Base-by-base conservation (phyloP, 305 asterid species). In the Rubia tinctorum region DNA sequence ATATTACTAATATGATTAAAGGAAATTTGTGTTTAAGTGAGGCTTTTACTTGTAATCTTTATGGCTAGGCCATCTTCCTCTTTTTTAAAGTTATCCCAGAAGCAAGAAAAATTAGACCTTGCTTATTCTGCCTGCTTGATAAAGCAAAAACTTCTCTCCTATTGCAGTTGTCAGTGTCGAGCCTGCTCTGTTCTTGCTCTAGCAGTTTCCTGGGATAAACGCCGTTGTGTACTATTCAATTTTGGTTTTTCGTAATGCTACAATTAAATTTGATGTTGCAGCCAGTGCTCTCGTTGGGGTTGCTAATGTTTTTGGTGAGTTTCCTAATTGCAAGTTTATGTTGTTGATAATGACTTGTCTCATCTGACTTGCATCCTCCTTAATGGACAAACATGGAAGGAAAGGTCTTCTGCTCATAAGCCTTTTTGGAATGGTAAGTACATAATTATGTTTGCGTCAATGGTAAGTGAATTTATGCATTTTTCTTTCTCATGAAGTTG, bases 251-350 rank as follows among this genome's bases (percentile, higher is more conserved):
- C 95, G 97, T 14, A 86, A 90, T 81, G 98, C 96, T 80, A 98
- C 98, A 80, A 84, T 95, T 77, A 74, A 94, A 30, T 30, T 30
- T 30, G 34, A 30, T 53, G 99, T 95, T 75, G 97, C 98, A 67
- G 97, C 97, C 68, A 95, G 96, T 77, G 97, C 99, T 82, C 84
- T 95, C 51, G 99, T 95, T 81, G 99, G 99, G 74, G 95, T 98
- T 25, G 83, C 98, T 72, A 95, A 95, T 73, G 98, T 95, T 76
- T 78, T 95, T 75, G 99, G 99, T 95, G 73, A 84, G 97, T 81
- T 69, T 68, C 69, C 51, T 37, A 63, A 67, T 62, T 62, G 45
- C 27, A 13, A 3, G 58, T 49, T 66, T 68, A 44, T 67, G 27
- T 6, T 25, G n/a, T 53, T 49, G 42, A 64, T 63, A 7, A 43